Evolutionary conservation across 208 protist species (phyloP), one percentile per base, ranked within the genome.

Genomic region (Leishmania guyanensis): DNA sequence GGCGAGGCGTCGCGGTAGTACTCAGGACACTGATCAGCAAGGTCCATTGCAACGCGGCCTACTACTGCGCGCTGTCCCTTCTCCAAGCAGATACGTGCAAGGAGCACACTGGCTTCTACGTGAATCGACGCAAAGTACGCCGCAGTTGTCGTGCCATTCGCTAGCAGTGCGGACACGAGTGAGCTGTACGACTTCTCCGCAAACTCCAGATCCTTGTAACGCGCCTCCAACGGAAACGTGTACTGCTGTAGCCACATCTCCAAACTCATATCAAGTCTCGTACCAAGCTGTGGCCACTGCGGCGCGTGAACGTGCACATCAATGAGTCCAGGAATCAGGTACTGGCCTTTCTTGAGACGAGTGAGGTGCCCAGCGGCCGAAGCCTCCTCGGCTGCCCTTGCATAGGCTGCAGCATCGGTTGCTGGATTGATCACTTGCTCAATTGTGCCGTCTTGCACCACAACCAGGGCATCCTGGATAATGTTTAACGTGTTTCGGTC

Each of bases 271-370:
- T 98, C 96, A 33, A 97, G 89, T 26, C 87, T 94, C 77, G 94
- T 98, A 0, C 97, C 98, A 17, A 88, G 78, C 82, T 96, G 96
- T 5, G 88, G 87, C 83, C 96, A 98, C 87, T 98, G 97, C n/a
- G 97, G 95, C 0, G 95, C 97, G 79, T 99, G 98, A 16, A 97
- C 89, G 83, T 99, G 98, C 22, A 94, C 85, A 80, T 99, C 98
- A 81, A 99, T 93, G 26, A 99, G 87, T 14, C 98, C 98, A 50
- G 98, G 97, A 43, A 96, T 86, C 22, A 94, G 72, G 72, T 90
- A 96, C 83, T 94, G 93, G 0, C 83, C 83, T 16, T 82, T 71
- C 70, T 79, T 64, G 39, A 96, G 76, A 20, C 69, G 71, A 33
- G 80, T 85, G 33, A 96, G 79, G 14, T 84, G 86, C 46, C 86